A percentile compares a stretch with the other conserved stretches of the same genome.
phyloP scores from a whole-genome alignment of 2,329 filamentous ascomycete genomes.

The Teratosphaeria pseudoeucalypti region DNA sequence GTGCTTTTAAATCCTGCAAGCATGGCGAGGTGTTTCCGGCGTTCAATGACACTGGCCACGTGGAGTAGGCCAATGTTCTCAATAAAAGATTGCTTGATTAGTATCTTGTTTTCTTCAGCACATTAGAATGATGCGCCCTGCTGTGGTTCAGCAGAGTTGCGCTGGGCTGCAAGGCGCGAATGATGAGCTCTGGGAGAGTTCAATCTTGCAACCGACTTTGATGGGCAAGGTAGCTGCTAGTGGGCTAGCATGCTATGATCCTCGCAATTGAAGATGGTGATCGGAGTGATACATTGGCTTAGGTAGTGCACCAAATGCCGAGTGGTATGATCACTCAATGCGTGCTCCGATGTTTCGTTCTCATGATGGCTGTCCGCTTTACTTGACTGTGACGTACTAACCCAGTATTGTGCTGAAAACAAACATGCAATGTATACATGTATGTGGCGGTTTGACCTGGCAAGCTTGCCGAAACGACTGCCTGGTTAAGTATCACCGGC shows the following conservation, averaged over 20 bases:
- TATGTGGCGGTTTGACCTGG: no score
- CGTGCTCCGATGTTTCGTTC: background rate
- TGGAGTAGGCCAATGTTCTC: background rate
- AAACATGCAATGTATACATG: no score
- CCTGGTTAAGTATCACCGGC: no score
- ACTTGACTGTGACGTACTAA: background rate
- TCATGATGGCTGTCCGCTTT: background rate
- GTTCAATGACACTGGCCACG: constrained; percentile 6
- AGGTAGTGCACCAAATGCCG: constrained; percentile 17
- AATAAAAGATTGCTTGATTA: constrained; percentile 1
- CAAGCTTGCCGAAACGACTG: no score
- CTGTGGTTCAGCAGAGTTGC: background rate
- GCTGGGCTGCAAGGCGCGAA: background rate
- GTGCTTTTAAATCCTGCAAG: constrained; percentile 9
- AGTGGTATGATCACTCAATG: background rate
- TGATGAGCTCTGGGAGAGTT: background rate
- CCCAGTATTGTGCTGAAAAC: no score
- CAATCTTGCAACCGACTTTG: background rate
- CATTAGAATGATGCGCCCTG: constrained; percentile 1
- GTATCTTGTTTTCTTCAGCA: background rate
- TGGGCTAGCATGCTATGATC: background rate
- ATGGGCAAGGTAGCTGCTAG: background rate
- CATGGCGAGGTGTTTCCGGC: constrained; percentile 24
- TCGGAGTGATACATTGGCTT: constrained; percentile 1
- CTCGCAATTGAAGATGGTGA: background rate